Conservation (phyloP, 1,139 yeast genomes). For the Candida freyschussii region DNA sequence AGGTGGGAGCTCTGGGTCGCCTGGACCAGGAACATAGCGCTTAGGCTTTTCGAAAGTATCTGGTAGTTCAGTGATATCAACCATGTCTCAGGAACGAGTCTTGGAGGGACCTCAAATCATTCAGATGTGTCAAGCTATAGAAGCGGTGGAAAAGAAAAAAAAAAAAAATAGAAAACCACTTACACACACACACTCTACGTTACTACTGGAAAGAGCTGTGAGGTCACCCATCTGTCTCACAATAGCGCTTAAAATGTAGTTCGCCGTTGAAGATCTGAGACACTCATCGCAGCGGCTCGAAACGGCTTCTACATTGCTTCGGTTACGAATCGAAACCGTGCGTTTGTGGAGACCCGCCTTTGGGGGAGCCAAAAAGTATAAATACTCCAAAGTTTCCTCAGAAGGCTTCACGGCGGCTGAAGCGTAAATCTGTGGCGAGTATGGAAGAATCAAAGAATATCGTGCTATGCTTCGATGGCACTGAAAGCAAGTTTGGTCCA, state of each 20-base stretch:
- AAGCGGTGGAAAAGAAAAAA: background rate
- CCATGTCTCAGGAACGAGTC: slow-evolving; percentile 6
- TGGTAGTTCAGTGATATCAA: slow-evolving; percentile 14
- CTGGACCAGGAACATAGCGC: slow-evolving; percentile 65
- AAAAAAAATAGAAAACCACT: background rate
- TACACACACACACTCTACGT: background rate
- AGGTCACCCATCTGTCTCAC: too few species aligned
- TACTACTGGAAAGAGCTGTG: too few species aligned
- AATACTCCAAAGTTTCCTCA: too few species aligned
- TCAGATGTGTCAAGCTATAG: background rate
- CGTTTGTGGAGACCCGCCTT: too few species aligned
- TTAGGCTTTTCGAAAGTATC: slow-evolving; percentile 31
- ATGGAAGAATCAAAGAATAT: slow-evolving; percentile 37
- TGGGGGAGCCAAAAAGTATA: too few species aligned
- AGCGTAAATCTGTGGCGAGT: too few species aligned
- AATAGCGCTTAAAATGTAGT: too few species aligned
- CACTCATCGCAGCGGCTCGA: too few species aligned
- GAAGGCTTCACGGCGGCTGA: too few species aligned
- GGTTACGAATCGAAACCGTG: too few species aligned
- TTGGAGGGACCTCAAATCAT: background rate
- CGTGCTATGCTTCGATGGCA: slow-evolving; percentile 60
- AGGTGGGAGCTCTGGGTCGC: slow-evolving; percentile 81
- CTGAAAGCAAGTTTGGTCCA: slow-evolving; percentile 53
- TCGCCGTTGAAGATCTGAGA: too few species aligned
- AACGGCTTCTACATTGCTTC: too few species aligned